Evolutionary conservation across 78 protist genomes (phyloP).

Genomic region (Dictyostelium citrinum): DNA sequence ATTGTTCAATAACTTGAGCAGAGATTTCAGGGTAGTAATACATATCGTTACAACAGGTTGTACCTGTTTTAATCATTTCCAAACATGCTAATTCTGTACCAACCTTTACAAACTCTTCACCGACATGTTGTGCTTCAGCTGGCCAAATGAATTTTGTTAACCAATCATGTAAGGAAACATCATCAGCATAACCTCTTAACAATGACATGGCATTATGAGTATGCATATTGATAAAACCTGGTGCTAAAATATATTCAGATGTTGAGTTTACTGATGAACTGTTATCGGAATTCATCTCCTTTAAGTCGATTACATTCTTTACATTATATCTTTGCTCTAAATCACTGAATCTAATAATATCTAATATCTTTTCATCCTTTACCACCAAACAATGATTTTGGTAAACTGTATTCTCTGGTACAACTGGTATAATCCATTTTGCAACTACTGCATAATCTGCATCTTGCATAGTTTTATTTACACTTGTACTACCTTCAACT

Average conservation of each 20-base stretch:
- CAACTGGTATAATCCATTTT: constrained; percentile 77
- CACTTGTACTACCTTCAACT: neutral
- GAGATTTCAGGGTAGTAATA: constrained; percentile 77
- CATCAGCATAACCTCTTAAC: constrained; percentile 80
- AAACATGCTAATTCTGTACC: constrained; percentile 78
- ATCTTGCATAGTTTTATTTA: neutral
- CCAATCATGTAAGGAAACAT: constrained; percentile 63
- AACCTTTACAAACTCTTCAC: constrained; percentile 61
- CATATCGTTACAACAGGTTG: constrained; percentile 86
- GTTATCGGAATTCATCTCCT: neutral
- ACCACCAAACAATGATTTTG: constrained; percentile 62
- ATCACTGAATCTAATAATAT: constrained; percentile 31
- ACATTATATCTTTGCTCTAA: constrained; percentile 26
- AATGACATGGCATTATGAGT: constrained; percentile 76
- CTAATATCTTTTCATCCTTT: constrained; percentile 34
- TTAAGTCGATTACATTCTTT: constrained; percentile 4
- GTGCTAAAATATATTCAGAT: constrained; percentile 47
- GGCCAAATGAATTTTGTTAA: constrained; percentile 81
- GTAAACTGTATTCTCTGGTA: constrained; percentile 37
- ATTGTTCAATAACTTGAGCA: constrained; percentile 52
- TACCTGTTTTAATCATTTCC: constrained; percentile 85
- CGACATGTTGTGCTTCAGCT: constrained; percentile 63
- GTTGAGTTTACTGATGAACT: neutral
- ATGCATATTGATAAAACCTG: constrained; percentile 83
- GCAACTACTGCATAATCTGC: constrained; percentile 64